phyloP scores from a whole-genome alignment of 495 filamentous ascomycete genomes.

The Neurospora terricola region DNA sequence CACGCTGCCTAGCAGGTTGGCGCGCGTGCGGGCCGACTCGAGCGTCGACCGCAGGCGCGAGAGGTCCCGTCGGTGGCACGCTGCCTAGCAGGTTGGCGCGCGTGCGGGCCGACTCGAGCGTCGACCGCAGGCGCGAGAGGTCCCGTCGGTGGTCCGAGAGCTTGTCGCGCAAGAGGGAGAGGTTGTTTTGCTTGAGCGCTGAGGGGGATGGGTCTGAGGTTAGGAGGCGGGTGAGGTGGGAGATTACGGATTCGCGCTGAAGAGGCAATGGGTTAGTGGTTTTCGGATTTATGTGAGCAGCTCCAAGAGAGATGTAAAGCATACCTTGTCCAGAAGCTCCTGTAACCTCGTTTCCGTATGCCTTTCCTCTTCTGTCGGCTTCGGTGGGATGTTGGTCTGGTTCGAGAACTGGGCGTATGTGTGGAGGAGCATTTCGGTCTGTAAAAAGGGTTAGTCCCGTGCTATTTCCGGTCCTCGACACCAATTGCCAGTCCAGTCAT shows the following conservation, averaged over 20 bases:
- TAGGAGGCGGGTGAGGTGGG: slow-evolving; percentile 78
- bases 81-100: slow-evolving; percentile 85
- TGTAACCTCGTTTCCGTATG: slow-evolving; percentile 70
- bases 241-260: slow-evolving; percentile 72
- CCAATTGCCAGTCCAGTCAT: slow-evolving; percentile 8
- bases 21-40: slow-evolving; percentile 65
- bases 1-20: slow-evolving; percentile 85
- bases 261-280: background rate
- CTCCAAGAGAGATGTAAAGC: background rate
- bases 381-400: slow-evolving; percentile 63
- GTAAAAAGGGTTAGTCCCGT: background rate
- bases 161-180: slow-evolving; percentile 84
- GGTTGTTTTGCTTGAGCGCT: slow-evolving; percentile 88
- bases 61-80: slow-evolving; percentile 80
- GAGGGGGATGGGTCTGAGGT: slow-evolving; percentile 91
- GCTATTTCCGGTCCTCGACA: slow-evolving; percentile 2
- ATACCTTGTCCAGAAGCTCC: slow-evolving; percentile 71
- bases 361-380: slow-evolving; percentile 78
- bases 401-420: slow-evolving; percentile 93
- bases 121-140: slow-evolving; percentile 56
- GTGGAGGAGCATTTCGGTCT: slow-evolving; percentile 92
- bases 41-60: slow-evolving; percentile 58
- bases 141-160: slow-evolving; percentile 80
- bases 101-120: slow-evolving; percentile 64
- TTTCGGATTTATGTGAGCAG: background rate